These are phyloP conservation scores for Penicillium longicatenatum DNA, from an alignment of 495 filamentous ascomycete genomes.

Conservation along the genomic window DNA sequence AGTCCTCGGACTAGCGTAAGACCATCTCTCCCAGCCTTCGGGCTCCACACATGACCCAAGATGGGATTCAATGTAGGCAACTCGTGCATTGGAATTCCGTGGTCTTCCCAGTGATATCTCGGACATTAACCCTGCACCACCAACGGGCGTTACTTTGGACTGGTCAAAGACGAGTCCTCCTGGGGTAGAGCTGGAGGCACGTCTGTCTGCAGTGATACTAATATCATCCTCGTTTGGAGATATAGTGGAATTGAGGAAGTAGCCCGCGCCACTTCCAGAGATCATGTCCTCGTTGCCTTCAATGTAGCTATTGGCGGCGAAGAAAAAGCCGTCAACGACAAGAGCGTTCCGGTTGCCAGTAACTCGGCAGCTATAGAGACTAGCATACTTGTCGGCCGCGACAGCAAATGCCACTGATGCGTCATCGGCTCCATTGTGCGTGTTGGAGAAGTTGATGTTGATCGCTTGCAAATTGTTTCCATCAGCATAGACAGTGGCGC, in stretches of 20 bases:
- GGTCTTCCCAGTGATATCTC: slow-evolving; percentile 1
- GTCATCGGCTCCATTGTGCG: background rate
- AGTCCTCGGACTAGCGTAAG: background rate
- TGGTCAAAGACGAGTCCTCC: slow-evolving; percentile 1
- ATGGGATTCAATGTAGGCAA: background rate
- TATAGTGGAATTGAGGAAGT: background rate
- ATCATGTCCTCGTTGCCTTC: background rate
- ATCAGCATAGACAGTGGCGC: background rate
- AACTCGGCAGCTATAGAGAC: background rate
- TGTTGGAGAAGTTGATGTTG: slow-evolving; percentile 10
- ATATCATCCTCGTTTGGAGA: background rate
- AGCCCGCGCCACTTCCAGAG: slow-evolving; percentile 1
- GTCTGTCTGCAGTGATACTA: background rate
- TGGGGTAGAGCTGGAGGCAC: background rate
- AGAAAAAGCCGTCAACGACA: background rate
- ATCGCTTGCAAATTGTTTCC: background rate
- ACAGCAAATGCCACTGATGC: background rate
- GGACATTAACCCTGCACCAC: background rate
- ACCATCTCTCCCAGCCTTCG: background rate
- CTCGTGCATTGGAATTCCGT: background rate
- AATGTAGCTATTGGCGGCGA: slow-evolving; percentile 3
- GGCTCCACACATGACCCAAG: slow-evolving; percentile 1
- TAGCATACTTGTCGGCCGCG: background rate
- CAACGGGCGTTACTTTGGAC: background rate
- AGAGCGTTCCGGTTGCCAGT: background rate